These are phyloP conservation scores for Apiosordaria backusii DNA, from an alignment of 495 filamentous ascomycete species.

Conservation along the genomic window DNA sequence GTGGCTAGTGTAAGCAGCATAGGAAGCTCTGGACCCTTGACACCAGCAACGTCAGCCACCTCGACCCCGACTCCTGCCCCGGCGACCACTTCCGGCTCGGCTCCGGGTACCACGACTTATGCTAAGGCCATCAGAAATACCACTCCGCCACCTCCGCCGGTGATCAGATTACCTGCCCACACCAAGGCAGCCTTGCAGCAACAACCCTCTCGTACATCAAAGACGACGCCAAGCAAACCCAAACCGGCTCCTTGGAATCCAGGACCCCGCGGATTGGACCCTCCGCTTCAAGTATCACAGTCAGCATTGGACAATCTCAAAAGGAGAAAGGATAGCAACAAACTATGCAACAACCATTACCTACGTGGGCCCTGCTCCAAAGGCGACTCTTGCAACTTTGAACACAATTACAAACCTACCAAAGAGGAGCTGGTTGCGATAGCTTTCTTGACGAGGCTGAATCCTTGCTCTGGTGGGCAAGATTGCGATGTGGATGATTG, in stretches of 20 bases:
- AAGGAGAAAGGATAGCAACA: constrained; percentile 69
- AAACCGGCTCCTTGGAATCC: constrained; percentile 41
- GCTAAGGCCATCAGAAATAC: constrained; percentile 34
- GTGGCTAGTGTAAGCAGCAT: not conserved
- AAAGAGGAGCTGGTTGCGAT: constrained; percentile 65
- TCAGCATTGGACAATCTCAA: constrained; percentile 70
- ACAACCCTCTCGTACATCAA: not conserved
- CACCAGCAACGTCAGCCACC: constrained; percentile 17
- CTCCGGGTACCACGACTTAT: constrained; percentile 27
- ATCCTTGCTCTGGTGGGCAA: constrained; percentile 70
- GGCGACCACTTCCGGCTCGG: too few relatives aligned
- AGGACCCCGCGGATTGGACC: constrained; percentile 49
- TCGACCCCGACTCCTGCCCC: constrained; percentile 20
- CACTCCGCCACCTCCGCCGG: constrained; percentile 39
- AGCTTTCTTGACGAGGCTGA: constrained; percentile 68
- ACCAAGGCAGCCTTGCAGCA: constrained; percentile 15
- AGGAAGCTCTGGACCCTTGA: not conserved
- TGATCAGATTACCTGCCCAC: constrained; percentile 34
- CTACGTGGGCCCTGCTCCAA: constrained; percentile 71
- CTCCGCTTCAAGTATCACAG: constrained; percentile 45
- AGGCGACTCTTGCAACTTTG: constrained; percentile 68
- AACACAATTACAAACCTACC: constrained; percentile 67
- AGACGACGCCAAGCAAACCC: not conserved
- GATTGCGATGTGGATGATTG: constrained; percentile 73
- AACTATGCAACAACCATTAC: constrained; percentile 84